Percentiles rank a stretch among this genome's conserved stretches.
Conservation (phyloP, 768 basidiomycete genomes). For the Dioszegia hungarica region DNA sequence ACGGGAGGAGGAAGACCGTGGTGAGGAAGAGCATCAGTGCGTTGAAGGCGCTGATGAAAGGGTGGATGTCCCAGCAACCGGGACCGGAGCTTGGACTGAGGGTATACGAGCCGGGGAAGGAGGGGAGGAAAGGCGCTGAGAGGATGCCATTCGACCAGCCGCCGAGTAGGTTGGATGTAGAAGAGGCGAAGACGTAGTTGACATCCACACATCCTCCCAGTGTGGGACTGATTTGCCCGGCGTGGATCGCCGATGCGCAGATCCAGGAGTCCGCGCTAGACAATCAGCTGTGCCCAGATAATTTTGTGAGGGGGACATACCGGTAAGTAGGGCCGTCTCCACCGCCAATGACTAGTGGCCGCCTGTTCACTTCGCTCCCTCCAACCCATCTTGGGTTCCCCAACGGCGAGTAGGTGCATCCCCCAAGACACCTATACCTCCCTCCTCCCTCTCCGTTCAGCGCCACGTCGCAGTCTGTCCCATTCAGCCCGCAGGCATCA, state of each 20-base stretch:
- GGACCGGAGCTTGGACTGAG: conserved; percentile 6
- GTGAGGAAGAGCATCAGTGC: conserved; percentile 25
- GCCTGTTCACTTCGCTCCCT: conserved; percentile 13
- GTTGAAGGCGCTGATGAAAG: conserved; percentile 29
- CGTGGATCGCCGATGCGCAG: conserved; percentile 37
- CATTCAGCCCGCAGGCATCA: conserved; percentile 34
- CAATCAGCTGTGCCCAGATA: neutral
- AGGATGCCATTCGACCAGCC: conserved; percentile 13
- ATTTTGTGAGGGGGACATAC: conserved; percentile 14
- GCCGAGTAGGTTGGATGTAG: conserved; percentile 11
- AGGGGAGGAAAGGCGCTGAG: conserved; percentile 20
- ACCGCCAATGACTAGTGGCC: conserved; percentile 32
- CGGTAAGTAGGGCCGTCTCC: conserved; percentile 24
- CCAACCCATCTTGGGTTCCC: conserved; percentile 41
- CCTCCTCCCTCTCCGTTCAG: conserved; percentile 5
- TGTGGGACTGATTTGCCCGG: conserved; percentile 16
- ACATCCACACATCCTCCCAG: conserved; percentile 30
- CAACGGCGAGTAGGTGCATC: conserved; percentile 27
- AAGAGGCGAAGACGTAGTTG: conserved; percentile 15
- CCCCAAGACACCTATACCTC: conserved; percentile 34
- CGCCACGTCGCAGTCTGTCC: conserved; percentile 16
- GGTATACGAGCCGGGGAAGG: conserved; percentile 27
- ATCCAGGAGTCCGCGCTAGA: conserved; percentile 41
- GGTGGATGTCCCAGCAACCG: conserved; percentile 30
- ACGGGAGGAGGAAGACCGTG: conserved; percentile 23